Evolutionary conservation across 179 eudicot species (phyloP), one percentile per base, ranked within the genome.

Genomic region (Patellifolia procumbens): DNA sequence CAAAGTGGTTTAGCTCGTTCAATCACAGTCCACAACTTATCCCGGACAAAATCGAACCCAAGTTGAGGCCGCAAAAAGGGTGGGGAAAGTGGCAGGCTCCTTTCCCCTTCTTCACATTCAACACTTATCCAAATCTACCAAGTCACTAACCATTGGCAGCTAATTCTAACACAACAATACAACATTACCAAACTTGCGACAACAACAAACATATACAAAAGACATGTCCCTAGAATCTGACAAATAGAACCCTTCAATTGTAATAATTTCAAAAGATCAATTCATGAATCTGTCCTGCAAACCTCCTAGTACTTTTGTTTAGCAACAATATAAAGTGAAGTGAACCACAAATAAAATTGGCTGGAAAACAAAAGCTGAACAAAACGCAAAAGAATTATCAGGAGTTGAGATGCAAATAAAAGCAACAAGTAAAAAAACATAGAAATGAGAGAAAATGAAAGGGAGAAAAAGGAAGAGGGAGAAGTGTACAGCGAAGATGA

Each of bases 401-500:
- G 39, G 5, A 15, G 16, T 5, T 13, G 5, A 15, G 16, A 2
- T 13, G 0, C 1, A 9, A 65, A 29, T 15, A 29, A 20, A 8
- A 48, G 1, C 4, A 46, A 7, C 24, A 1, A 48, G 17, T 16
- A 29, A 1, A 29, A 39, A 48, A 60, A 7, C 43, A 11, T 7
- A 4, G 10, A n/a, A n/a, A n/a, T n/a, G n/a, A n/a, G n/a, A 19
- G 39, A 8, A 6, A 7, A 34, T 5, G 2, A 58, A 48, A 26
- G 34, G 42, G 61, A 32, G 61, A 59, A 70, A 3, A n/a, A n/a
- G 26, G 31, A 63, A n/a, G n/a, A n/a, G n/a, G n/a, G n/a, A n/a
- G n/a, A n/a, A n/a, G n/a, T n/a, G 53, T 76, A 92, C 98, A 5
- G 96, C 76, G 58, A 94, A 78, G 70, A 94, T 90, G 84, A 94